Percentiles rank a stretch among this genome's conserved stretches.
Evolutionary conservation across 2,329 filamentous ascomycete species (phyloP).

Genomic region (Calonectria pteridis): DNA sequence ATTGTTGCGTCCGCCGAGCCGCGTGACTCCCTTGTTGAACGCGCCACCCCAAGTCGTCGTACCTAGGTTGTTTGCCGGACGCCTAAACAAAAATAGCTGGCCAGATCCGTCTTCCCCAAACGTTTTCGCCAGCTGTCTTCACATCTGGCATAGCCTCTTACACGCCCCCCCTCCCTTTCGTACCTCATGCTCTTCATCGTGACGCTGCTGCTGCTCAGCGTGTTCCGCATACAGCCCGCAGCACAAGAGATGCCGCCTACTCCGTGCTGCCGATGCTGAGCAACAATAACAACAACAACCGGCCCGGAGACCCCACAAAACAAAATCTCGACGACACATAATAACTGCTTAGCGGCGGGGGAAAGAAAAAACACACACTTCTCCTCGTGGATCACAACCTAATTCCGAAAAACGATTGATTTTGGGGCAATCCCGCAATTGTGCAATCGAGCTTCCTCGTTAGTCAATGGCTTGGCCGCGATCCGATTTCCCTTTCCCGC

Average conservation of each 20-base stretch:
- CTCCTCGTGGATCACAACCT: constrained; percentile 4
- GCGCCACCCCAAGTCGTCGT: constrained; percentile 1
- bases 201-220: not conserved
- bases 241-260: not conserved
- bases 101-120: not conserved
- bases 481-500: not conserved
- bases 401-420: not conserved
- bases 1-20: constrained; percentile 1
- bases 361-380: not conserved
- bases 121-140: not conserved
- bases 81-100: constrained; percentile 1
- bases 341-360: constrained; percentile 9
- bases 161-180: not conserved
- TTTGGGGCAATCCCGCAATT: not conserved
- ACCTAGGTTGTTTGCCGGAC: not conserved
- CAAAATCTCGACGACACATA: constrained; percentile 13
- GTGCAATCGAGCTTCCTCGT: constrained; percentile 7
- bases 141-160: constrained; percentile 14
- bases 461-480: constrained; percentile 22
- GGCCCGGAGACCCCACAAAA: constrained; percentile 24
- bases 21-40: not conserved
- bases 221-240: not conserved
- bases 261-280: not conserved
- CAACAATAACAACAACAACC: constrained; percentile 1
- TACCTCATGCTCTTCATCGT: not conserved